Evolutionary conservation across 257 asterid genomes (phyloP).

Genomic region (Anisodus tanguticus): DNA sequence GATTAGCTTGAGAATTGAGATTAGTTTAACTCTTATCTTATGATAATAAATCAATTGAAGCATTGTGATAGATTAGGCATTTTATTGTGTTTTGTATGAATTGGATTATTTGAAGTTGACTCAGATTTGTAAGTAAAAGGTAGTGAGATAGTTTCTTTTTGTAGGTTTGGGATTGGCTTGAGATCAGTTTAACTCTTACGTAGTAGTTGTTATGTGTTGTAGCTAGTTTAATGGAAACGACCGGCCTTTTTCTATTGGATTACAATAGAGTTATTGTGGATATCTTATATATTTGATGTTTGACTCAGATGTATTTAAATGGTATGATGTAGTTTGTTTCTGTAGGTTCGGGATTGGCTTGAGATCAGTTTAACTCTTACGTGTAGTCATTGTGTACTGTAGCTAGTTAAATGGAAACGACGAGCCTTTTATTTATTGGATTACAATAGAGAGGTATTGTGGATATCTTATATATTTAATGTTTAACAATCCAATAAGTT

Average conservation of each 20-base stretch:
- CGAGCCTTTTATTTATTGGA: too few species aligned
- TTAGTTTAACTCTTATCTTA: background rate
- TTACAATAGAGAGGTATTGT: too few species aligned
- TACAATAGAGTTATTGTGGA: background rate
- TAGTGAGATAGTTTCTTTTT: too few species aligned
- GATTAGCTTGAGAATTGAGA: background rate
- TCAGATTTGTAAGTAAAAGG: background rate
- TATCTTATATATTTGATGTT: background rate
- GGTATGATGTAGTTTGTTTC: background rate
- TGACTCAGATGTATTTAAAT: background rate
- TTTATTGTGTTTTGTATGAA: background rate
- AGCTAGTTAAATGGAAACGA: too few species aligned
- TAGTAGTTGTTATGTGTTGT: background rate
- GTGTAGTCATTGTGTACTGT: too few species aligned
- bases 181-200: background rate
- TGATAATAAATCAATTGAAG: too few species aligned
- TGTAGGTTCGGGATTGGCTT: background rate
- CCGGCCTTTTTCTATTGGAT: background rate
- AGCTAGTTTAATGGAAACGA: background rate
- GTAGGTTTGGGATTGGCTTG: background rate
- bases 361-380: too few species aligned
- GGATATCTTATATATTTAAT: too few species aligned
- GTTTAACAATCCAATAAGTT: background rate
- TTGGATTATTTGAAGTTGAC: background rate
- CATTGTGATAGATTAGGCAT: background rate